These are phyloP conservation scores for Rehmannia glutinosa DNA, from an alignment of 257 asterid genomes.

Conservation along the genomic window DNA sequence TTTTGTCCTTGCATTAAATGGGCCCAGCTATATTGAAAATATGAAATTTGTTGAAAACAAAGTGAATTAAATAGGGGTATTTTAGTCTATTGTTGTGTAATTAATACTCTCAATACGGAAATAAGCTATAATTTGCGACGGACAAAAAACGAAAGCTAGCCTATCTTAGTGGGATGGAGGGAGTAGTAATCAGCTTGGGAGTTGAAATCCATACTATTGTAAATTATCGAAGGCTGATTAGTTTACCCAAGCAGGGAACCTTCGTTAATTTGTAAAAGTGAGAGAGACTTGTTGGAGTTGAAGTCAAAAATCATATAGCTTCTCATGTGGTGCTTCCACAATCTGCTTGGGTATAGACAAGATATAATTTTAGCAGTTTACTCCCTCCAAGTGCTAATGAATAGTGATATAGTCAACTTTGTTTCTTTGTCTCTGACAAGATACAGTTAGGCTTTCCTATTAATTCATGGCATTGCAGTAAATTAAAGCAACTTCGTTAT, in stretches of 20 bases:
- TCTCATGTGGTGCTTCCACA: not conserved
- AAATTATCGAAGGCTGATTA: not conserved
- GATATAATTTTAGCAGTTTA: not conserved
- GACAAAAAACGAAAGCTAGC: too few relatives aligned
- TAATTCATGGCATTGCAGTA: not conserved
- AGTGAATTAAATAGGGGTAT: too few relatives aligned
- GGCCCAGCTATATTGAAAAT: too few relatives aligned
- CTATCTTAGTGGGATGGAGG: too few relatives aligned
- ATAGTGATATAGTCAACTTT: not conserved
- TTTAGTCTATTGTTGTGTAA: too few relatives aligned
- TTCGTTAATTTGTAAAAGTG: conserved; percentile 1
- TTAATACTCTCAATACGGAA: too few relatives aligned
- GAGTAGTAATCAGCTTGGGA: not conserved
- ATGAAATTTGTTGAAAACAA: too few relatives aligned
- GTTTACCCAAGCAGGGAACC: not conserved
- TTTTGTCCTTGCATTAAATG: too few relatives aligned
- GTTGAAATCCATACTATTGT: not conserved
- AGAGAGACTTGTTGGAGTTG: not conserved
- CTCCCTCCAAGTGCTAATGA: not conserved
- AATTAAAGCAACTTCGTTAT: not conserved
- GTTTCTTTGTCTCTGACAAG: not conserved
- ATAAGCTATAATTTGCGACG: too few relatives aligned
- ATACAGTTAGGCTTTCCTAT: not conserved
- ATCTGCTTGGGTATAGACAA: not conserved
- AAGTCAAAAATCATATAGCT: not conserved